Conservation (phyloP, 768 basidiomycete genomes). For the Tylopilus cervinicoccineus region DNA sequence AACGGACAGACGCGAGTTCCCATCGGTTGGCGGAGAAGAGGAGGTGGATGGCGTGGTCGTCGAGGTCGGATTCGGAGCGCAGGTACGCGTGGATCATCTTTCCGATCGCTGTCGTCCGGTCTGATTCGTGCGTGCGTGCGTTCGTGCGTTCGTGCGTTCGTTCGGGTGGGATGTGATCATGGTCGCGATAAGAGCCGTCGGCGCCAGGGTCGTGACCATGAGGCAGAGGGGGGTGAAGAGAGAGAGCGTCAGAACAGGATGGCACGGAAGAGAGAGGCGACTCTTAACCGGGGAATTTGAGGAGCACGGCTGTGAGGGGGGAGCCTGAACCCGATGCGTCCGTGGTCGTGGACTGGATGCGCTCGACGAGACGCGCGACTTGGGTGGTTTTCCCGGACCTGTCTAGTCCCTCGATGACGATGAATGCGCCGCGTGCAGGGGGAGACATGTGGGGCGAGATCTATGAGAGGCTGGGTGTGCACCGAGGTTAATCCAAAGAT, state of each 20-base stretch:
- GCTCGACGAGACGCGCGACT: conserved; percentile 53
- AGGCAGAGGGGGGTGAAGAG: background rate
- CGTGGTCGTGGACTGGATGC: conserved; percentile 38
- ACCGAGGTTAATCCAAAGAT: too few species aligned
- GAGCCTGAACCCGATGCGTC: background rate
- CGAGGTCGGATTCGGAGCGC: conserved; percentile 76
- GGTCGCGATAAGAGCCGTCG: background rate
- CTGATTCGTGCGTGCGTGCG: conserved; percentile 43
- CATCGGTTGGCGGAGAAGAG: conserved; percentile 97
- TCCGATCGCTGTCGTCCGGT: conserved; percentile 88
- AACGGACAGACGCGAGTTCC: conserved; percentile 74
- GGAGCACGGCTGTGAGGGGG: conserved; percentile 40
- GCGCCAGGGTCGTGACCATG: background rate
- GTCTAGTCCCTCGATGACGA: conserved; percentile 95
- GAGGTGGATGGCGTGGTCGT: conserved; percentile 88
- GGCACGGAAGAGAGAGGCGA: background rate
- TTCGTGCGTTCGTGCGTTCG: too few species aligned
- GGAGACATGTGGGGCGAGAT: conserved; percentile 3
- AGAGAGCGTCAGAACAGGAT: background rate
- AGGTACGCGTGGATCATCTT: conserved; percentile 93
- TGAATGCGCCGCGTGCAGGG: conserved; percentile 64
- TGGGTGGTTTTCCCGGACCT: conserved; percentile 94
- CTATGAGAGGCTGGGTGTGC: too few species aligned
- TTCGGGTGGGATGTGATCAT: background rate
- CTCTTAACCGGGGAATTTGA: conserved; percentile 89